phyloP scores from a whole-genome alignment of 129 eudicot species.

The Artemisia tridentata region DNA sequence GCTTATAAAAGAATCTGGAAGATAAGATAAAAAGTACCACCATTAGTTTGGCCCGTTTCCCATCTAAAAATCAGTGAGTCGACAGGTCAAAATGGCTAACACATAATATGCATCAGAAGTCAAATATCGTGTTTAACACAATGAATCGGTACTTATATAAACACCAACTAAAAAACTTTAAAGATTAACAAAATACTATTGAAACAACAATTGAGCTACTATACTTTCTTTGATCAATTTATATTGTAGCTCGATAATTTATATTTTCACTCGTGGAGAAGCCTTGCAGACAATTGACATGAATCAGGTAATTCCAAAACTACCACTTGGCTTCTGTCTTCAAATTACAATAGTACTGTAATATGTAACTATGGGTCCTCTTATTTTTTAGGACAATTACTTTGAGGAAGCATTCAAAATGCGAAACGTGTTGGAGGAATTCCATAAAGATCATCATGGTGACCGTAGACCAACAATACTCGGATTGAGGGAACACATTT shows the following conservation, averaged over 20 bases:
- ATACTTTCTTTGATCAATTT: no score
- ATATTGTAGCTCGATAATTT: no score
- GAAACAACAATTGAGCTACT: no score
- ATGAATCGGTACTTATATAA: no score
- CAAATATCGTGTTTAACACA: no score
- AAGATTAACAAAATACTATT: no score
- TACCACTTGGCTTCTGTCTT: constrained; percentile 15
- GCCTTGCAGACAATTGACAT: constrained; percentile 97
- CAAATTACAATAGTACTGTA: not conserved
- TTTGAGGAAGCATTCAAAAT: constrained; percentile 99
- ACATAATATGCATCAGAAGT: no score
- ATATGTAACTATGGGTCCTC: constrained; percentile 11
- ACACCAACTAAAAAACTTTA: no score
- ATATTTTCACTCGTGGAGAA: constrained; percentile 98
- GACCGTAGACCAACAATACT: constrained; percentile 79
- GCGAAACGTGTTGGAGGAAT: constrained; percentile 90
- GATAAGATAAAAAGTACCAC: not conserved
- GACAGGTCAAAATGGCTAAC: no score
- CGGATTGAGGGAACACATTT: constrained; percentile 94
- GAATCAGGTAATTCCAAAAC: constrained; percentile 68
- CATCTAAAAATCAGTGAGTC: no score
- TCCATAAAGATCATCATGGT: constrained; percentile 62
- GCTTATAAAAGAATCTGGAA: constrained; percentile 7
- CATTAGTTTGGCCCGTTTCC: no score
- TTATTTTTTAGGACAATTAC: constrained; percentile 68